phyloP scores from a whole-genome alignment of 108 stramenopile species.

The Fragilariopsis cylindrus region DNA sequence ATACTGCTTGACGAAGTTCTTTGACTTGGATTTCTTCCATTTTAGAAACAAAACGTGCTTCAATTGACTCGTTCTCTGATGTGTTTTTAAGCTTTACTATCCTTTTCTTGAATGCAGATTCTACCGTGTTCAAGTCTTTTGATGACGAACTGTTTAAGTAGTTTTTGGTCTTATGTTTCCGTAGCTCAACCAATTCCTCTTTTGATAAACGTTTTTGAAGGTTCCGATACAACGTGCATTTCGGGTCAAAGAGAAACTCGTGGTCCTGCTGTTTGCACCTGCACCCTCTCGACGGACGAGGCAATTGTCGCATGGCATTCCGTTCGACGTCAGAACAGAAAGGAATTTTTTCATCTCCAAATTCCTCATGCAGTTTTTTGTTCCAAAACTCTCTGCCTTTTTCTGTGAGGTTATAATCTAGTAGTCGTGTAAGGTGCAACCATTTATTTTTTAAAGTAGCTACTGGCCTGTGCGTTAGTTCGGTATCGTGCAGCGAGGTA shows the following conservation, averaged over 20 bases:
- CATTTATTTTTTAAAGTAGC: slow-evolving; percentile 14
- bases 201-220: slow-evolving; percentile 32
- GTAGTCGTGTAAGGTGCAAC: not conserved
- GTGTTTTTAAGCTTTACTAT: slow-evolving; percentile 51
- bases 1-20: slow-evolving; percentile 57
- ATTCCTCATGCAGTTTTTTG: slow-evolving; percentile 10
- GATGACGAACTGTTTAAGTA: slow-evolving; percentile 4
- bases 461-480: not conserved
- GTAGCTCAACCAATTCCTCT: slow-evolving; percentile 33
- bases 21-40: slow-evolving; percentile 76
- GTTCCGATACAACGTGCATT: slow-evolving; percentile 66
- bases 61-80: slow-evolving; percentile 42
- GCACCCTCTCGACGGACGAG: slow-evolving; percentile 69
- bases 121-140: slow-evolving; percentile 56
- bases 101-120: slow-evolving; percentile 66
- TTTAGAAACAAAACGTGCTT: slow-evolving; percentile 68
- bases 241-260: slow-evolving; percentile 63
- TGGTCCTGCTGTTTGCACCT: slow-evolving; percentile 63
- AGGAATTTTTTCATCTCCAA: slow-evolving; percentile 5
- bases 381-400: slow-evolving; percentile 19
- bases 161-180: slow-evolving; percentile 15
- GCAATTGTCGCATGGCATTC: slow-evolving; percentile 30
- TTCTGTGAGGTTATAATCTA: slow-evolving; percentile 7
- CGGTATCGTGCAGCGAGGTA: not conserved
- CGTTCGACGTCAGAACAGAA: slow-evolving; percentile 67